Percentiles rank a stretch among this genome's conserved stretches.
Evolutionary conservation across 805 yeast genomes (phyloP).

Genomic region (Metschnikowia amazonensis): DNA sequence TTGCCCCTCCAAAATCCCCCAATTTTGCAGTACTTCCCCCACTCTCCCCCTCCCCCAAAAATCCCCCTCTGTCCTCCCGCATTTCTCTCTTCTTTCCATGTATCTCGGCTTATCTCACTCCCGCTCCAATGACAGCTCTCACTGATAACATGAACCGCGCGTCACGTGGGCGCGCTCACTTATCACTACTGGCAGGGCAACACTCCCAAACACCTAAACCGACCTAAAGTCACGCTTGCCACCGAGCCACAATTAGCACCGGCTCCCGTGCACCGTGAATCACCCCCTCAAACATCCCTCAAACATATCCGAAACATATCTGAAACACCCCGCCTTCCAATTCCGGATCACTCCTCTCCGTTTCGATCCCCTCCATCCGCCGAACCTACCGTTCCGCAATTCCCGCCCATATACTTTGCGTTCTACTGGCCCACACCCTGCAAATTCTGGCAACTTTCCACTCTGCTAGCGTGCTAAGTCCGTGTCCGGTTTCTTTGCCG

Average conservation of each 20-base stretch:
- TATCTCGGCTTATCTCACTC: not conserved
- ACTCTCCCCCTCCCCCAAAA: not conserved
- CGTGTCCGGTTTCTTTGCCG: not conserved
- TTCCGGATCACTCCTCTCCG: not conserved
- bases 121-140: conserved; percentile 3
- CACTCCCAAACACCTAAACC: not conserved
- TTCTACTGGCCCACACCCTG: not conserved
- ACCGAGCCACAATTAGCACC: not conserved
- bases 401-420: too few relatives aligned
- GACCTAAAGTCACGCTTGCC: not conserved
- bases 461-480: not conserved
- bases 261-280: not conserved
- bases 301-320: not conserved
- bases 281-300: too few relatives aligned
- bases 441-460: not conserved
- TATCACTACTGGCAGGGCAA: not conserved
- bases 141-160: conserved; percentile 4
- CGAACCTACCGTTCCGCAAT: not conserved
- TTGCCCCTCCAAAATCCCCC: too few relatives aligned
- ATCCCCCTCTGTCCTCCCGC: not conserved
- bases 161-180: conserved; percentile 7
- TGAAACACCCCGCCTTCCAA: not conserved
- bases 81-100: not conserved
- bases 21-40: not conserved
- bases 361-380: not conserved